Percentiles rank a stretch among this genome's conserved stretches.
Evolutionary conservation across 225 moss, liverwort and hornwort genomes (phyloP).

Genomic region (Takakia lepidozioides): DNA sequence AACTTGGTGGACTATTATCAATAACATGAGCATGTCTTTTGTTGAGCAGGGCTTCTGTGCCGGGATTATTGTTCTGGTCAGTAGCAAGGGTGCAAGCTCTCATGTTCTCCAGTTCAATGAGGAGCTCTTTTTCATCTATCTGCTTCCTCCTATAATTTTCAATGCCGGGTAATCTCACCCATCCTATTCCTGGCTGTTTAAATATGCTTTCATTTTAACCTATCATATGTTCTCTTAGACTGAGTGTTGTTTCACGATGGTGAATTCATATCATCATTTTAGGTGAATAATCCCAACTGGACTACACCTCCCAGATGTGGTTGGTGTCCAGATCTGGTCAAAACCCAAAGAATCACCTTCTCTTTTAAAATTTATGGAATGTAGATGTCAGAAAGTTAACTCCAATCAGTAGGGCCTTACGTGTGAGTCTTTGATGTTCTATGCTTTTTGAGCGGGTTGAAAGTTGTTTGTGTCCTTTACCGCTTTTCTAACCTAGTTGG

Average conservation of each 20-base stretch:
- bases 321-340: no score
- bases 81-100: slow-evolving; percentile 64
- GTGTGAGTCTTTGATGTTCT: no score
- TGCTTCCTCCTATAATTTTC: slow-evolving; percentile 81
- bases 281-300: background rate
- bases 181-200: background rate
- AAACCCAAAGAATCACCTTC: no score
- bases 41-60: slow-evolving; percentile 40
- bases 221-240: background rate
- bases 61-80: slow-evolving; percentile 53
- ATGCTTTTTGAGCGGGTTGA: background rate
- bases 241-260: background rate
- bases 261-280: background rate
- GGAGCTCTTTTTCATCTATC: slow-evolving; percentile 77
- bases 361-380: no score
- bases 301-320: background rate
- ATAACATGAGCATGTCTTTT: no score
- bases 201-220: background rate
- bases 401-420: no score
- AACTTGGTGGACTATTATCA: no score
- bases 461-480: background rate
- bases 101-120: slow-evolving; percentile 66
- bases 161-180: slow-evolving; percentile 47
- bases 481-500: background rate
- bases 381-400: no score